Conservation (phyloP, 148 eudicot species). For the Camellia sinensis region DNA sequence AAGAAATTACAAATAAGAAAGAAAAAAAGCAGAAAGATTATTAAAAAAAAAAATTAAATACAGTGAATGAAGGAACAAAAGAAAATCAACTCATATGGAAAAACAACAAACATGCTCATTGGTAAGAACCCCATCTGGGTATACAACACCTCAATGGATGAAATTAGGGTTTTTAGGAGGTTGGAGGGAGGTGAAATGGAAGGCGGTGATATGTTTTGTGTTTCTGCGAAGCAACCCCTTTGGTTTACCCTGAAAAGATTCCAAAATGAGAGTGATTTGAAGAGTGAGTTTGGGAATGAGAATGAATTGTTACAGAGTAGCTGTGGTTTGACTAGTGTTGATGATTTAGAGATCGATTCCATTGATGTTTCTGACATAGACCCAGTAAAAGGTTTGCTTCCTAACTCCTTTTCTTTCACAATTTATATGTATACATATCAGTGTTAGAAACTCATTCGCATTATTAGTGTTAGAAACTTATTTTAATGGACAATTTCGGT, state of each 20-base stretch:
- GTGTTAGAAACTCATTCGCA: background rate
- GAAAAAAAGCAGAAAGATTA: too few relatives aligned
- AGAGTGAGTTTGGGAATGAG: conserved; percentile 19
- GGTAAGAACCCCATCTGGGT: conserved; percentile 88
- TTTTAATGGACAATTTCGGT: too few relatives aligned
- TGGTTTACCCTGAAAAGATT: conserved; percentile 52
- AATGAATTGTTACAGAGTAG: conserved; percentile 42
- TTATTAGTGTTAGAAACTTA: too few relatives aligned
- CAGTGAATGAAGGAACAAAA: too few relatives aligned
- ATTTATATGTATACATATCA: background rate
- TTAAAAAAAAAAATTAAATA: too few relatives aligned
- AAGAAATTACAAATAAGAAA: too few relatives aligned
- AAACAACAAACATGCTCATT: too few relatives aligned
- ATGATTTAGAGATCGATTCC: conserved; percentile 41
- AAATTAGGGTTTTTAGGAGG: conserved; percentile 53
- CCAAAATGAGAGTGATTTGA: conserved; percentile 19
- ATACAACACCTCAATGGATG: conserved; percentile 13
- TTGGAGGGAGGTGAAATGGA: conserved; percentile 59
- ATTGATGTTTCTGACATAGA: conserved; percentile 57
- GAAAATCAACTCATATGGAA: too few relatives aligned
- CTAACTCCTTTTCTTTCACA: background rate
- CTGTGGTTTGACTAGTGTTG: conserved; percentile 28
- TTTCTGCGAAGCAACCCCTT: conserved; percentile 54
- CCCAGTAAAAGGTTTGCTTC: conserved; percentile 73
- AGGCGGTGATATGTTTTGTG: conserved; percentile 62